phyloP scores from a whole-genome alignment of 345 rosid species.

The Bruguiera parviflora region DNA sequence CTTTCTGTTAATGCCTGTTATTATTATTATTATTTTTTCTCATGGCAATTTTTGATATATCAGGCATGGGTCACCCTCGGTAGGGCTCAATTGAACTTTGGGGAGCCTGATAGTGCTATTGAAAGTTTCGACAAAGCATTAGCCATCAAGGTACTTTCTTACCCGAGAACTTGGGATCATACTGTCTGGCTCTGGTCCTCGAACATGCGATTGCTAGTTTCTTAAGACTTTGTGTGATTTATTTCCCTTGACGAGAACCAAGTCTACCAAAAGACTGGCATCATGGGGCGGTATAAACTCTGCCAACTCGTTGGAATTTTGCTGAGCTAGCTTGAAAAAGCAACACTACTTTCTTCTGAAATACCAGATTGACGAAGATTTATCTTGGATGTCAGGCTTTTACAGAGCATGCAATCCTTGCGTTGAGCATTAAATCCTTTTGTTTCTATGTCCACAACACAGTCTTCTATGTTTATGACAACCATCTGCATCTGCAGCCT shows the following conservation, averaged over 20 bases:
- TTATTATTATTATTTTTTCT: neutral
- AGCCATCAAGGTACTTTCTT: constrained; percentile 50
- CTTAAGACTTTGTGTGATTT: neutral
- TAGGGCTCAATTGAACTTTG: constrained; percentile 88
- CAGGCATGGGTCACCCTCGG: constrained; percentile 96
- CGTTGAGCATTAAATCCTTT: neutral
- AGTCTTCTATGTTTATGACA: too few relatives aligned
- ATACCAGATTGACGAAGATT: too few relatives aligned
- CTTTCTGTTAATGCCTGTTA: neutral
- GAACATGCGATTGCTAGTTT: too few relatives aligned
- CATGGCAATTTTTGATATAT: constrained; percentile 1
- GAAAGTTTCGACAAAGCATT: constrained; percentile 69
- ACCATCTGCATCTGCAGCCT: constrained; percentile 41
- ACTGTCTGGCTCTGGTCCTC: neutral
- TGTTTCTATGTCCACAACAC: neutral
- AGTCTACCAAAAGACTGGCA: neutral
- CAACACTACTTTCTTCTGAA: neutral
- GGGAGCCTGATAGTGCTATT: constrained; percentile 82
- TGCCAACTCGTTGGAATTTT: neutral
- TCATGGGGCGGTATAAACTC: neutral
- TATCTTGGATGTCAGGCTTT: too few relatives aligned
- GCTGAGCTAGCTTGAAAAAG: too few relatives aligned
- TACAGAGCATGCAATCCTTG: too few relatives aligned
- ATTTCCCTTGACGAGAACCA: neutral
- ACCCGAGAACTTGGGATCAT: neutral